A percentile compares a stretch with the other conserved stretches of the same genome.
These are phyloP conservation scores for Hymenoscyphus repandus DNA, from an alignment of 2,329 filamentous ascomycete genomes.

Conservation along the genomic window DNA sequence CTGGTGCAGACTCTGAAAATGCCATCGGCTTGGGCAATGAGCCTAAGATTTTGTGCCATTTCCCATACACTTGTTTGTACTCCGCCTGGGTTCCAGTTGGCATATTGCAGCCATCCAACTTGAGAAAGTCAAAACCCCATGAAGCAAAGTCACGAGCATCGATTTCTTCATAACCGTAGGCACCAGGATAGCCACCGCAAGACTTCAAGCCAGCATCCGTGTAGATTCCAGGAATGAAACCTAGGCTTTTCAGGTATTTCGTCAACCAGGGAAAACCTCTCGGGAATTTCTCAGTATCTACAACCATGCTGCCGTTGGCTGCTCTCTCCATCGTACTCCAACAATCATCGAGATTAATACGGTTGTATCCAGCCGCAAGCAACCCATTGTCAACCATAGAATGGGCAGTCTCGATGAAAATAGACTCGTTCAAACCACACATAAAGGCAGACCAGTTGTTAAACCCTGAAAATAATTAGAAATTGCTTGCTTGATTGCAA, in stretches of 20 bases:
- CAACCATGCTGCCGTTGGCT: constrained; percentile 39
- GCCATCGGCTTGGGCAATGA: constrained; percentile 29
- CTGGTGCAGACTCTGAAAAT: constrained; percentile 35
- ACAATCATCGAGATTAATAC: constrained; percentile 60
- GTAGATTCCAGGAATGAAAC: constrained; percentile 60
- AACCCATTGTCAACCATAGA: constrained; percentile 44
- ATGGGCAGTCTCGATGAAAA: constrained; percentile 43
- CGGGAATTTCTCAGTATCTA: constrained; percentile 49
- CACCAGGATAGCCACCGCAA: constrained; percentile 53
- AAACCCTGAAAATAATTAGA: constrained; percentile 29
- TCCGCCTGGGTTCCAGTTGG: constrained; percentile 31
- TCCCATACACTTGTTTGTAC: constrained; percentile 35
- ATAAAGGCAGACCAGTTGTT: constrained; percentile 46
- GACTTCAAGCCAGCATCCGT: constrained; percentile 42
- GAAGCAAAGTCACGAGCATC: constrained; percentile 49
- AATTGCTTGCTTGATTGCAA: not conserved
- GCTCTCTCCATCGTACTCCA: constrained; percentile 44
- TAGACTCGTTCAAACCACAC: constrained; percentile 43
- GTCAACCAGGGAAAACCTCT: constrained; percentile 52
- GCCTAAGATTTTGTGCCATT: constrained; percentile 37
- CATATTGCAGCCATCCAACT: constrained; percentile 53
- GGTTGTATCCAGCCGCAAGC: constrained; percentile 47
- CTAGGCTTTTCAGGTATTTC: constrained; percentile 49
- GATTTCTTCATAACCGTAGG: constrained; percentile 49
- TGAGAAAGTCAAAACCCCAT: constrained; percentile 57